Conservation (phyloP, 352 stramenopile genomes). For the Plasmopara viticola region DNA sequence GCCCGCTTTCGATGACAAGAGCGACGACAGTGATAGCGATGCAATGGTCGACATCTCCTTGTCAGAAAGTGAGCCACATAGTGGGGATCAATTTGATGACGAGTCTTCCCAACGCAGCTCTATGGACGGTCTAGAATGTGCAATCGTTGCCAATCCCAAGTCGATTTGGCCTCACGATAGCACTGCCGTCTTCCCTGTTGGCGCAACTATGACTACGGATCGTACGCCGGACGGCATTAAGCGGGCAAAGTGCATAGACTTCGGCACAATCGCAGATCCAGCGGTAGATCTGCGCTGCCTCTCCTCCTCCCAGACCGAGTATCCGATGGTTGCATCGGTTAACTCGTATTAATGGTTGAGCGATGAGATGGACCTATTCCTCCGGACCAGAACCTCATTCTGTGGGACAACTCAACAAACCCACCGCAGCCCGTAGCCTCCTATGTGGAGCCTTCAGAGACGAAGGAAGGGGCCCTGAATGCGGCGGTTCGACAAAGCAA, state of each 20-base stretch:
- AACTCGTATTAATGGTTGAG: not conserved
- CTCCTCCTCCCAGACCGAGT: not conserved
- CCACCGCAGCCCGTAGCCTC: not conserved
- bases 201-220: not conserved
- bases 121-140: not conserved
- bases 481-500: not conserved
- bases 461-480: not conserved
- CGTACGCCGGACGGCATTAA: not conserved
- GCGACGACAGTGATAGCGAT: not conserved
- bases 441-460: not conserved
- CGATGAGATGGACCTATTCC: not conserved
- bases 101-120: not conserved
- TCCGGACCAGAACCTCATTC: not conserved
- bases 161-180: no score
- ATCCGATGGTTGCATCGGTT: not conserved
- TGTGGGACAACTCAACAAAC: not conserved
- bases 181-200: not conserved
- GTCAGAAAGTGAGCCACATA: slow-evolving; percentile 1
- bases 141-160: not conserved
- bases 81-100: not conserved
- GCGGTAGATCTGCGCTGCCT: not conserved
- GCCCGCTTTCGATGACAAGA: not conserved
- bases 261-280: not conserved
- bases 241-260: not conserved
- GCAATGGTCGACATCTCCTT: not conserved